Conservation (phyloP, 345 rosid genomes). For the Salix exigua region DNA sequence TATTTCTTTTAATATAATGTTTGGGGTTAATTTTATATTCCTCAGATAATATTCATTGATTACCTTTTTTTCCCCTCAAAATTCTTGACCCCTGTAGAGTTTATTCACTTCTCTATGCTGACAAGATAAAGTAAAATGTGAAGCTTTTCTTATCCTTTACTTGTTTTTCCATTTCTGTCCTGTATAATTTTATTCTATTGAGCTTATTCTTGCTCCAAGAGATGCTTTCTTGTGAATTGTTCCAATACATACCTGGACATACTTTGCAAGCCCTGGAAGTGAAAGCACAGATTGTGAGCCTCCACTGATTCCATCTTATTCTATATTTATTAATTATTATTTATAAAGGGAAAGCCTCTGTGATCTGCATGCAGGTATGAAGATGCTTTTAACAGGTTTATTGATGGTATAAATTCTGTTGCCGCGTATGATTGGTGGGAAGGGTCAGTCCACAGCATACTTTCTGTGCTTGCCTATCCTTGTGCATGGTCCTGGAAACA, state of each 20-base stretch:
- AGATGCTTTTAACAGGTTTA: slow-evolving; percentile 95
- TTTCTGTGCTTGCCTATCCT: slow-evolving; percentile 86
- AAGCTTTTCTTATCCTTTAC: background rate
- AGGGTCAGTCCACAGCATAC: slow-evolving; percentile 93
- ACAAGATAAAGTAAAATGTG: background rate
- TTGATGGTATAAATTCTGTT: slow-evolving; percentile 92
- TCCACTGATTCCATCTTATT: slow-evolving; percentile 5
- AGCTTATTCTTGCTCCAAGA: background rate
- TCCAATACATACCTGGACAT: background rate
- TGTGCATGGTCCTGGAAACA: slow-evolving; percentile 99
- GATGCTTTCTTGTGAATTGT: slow-evolving; percentile 7
- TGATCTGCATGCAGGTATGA: slow-evolving; percentile 61
- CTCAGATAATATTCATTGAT: background rate
- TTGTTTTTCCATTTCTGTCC: background rate
- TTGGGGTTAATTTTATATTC: slow-evolving; percentile 7
- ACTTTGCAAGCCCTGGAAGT: slow-evolving; percentile 1
- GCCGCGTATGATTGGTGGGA: slow-evolving; percentile 99
- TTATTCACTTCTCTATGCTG: background rate
- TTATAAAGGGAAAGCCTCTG: slow-evolving; percentile 12
- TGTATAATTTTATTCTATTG: background rate
- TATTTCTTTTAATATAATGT: slow-evolving; percentile 11
- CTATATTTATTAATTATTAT: background rate
- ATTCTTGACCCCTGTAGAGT: background rate
- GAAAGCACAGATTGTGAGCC: slow-evolving; percentile 6
- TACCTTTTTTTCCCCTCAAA: background rate